Evolutionary conservation across 495 filamentous ascomycete genomes (phyloP).

Genomic region (Staphylotrichum longicolle): DNA sequence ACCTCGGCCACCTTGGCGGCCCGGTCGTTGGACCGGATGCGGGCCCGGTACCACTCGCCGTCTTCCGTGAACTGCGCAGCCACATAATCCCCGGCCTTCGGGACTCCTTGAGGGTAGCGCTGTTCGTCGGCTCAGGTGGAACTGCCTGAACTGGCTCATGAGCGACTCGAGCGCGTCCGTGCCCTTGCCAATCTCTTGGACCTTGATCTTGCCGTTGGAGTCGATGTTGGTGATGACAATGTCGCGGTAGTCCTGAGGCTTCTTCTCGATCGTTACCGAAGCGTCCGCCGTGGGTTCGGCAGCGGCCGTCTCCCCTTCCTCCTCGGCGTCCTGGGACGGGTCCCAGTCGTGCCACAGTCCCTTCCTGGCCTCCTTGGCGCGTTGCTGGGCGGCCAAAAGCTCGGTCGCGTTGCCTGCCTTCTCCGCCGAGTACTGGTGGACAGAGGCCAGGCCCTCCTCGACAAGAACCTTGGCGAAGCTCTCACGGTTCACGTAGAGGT

Average conservation of each 20-base stretch:
- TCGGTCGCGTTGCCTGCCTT: slow-evolving; percentile 87
- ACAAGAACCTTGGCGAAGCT: slow-evolving; percentile 93
- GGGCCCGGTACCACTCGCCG: slow-evolving; percentile 89
- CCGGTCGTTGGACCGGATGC: slow-evolving; percentile 87
- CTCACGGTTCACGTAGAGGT: slow-evolving; percentile 89
- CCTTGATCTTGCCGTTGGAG: slow-evolving; percentile 68
- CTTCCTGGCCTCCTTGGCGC: slow-evolving; percentile 81
- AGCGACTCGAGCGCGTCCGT: slow-evolving; percentile 77
- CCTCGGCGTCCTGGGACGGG: slow-evolving; percentile 72
- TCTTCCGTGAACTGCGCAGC: slow-evolving; percentile 86
- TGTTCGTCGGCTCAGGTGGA: slow-evolving; percentile 78
- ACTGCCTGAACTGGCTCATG: slow-evolving; percentile 83
- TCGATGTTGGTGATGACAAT: slow-evolving; percentile 89
- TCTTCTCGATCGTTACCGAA: slow-evolving; percentile 51
- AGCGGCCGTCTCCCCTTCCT: slow-evolving; percentile 48
- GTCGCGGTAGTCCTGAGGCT: slow-evolving; percentile 83
- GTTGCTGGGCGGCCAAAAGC: slow-evolving; percentile 80
- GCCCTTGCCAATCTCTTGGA: slow-evolving; percentile 82
- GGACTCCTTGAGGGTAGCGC: slow-evolving; percentile 67
- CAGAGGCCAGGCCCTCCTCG: slow-evolving; percentile 88
- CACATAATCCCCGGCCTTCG: slow-evolving; percentile 88
- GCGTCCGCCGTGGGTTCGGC: slow-evolving; percentile 48
- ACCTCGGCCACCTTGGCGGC: slow-evolving; percentile 83
- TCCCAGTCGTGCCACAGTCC: slow-evolving; percentile 93
- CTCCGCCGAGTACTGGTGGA: slow-evolving; percentile 93